These are phyloP conservation scores for Dactylellina parvicollis DNA, from an alignment of 2,329 filamentous ascomycete genomes.

Conservation along the genomic window DNA sequence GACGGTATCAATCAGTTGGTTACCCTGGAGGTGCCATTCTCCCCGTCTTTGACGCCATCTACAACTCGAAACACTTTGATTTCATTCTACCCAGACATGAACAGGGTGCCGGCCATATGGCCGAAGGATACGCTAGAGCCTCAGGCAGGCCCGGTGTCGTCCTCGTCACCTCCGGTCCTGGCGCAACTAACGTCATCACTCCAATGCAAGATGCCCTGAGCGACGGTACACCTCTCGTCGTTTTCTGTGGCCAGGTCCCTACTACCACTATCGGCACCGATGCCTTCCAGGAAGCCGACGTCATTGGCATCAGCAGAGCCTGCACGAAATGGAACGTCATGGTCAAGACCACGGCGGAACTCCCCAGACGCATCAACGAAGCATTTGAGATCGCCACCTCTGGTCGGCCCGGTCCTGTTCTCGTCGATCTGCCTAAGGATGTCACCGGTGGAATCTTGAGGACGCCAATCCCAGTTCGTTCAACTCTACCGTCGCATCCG, in stretches of 20 bases:
- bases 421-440: conserved; percentile 96
- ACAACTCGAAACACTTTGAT: conserved; percentile 96
- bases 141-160: conserved; percentile 95
- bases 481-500: conserved; percentile 78
- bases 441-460: conserved; percentile 86
- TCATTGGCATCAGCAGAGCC: conserved; percentile 89
- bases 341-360: conserved; percentile 93
- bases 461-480: conserved; percentile 82
- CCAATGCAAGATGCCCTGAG: conserved; percentile 96
- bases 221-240: conserved; percentile 94
- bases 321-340: conserved; percentile 99
- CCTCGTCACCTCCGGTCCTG: conserved; percentile 93
- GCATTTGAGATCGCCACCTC: conserved; percentile 97
- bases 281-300: conserved; percentile 96
- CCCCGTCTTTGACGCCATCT: conserved; percentile 97
- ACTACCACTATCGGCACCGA: conserved; percentile 92
- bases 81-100: conserved; percentile 96
- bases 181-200: conserved; percentile 94
- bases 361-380: conserved; percentile 94
- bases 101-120: conserved; percentile 98
- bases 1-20: conserved; percentile 68
- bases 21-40: conserved; percentile 97
- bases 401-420: conserved; percentile 89
- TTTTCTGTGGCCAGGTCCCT: conserved; percentile 92
- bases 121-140: conserved; percentile 92